Percentiles rank a stretch among this genome's conserved stretches.
phyloP scores from a whole-genome alignment of 2,329 filamentous ascomycete genomes.

The Monilinia aucupariae region DNA sequence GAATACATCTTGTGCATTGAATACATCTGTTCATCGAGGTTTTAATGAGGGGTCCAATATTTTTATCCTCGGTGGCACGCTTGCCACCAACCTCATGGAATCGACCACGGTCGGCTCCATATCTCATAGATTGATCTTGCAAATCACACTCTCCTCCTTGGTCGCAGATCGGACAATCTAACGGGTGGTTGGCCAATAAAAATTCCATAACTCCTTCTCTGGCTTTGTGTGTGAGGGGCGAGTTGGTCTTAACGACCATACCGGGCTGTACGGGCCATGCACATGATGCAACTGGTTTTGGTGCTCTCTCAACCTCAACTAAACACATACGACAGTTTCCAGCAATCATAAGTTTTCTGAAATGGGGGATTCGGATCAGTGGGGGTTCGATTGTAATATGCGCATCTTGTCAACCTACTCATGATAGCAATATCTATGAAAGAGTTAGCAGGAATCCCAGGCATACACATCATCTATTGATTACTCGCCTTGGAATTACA shows the following conservation, averaged over 20 bases:
- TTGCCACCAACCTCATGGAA: constrained; percentile 97
- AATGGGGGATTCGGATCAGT: constrained; percentile 26
- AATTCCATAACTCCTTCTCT: constrained; percentile 99
- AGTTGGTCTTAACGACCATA: constrained; percentile 99
- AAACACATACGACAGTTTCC: constrained; percentile 99
- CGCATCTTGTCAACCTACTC: constrained; percentile 56
- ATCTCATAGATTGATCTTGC: constrained; percentile 99
- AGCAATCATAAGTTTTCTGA: constrained; percentile 94
- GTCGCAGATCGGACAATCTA: constrained; percentile 97
- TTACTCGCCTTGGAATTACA: constrained; percentile 71
- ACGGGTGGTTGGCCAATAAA: constrained; percentile 87
- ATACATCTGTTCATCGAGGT: constrained; percentile 99
- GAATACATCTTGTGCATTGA: constrained; percentile 95
- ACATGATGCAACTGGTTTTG: constrained; percentile 96
- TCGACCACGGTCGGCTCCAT: constrained; percentile 88
- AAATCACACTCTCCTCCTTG: constrained; percentile 99
- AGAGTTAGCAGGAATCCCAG: constrained; percentile 31
- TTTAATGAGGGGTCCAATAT: constrained; percentile 96
- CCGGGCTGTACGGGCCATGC: constrained; percentile 98
- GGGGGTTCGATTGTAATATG: neutral
- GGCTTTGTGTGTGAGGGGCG: constrained; percentile 92
- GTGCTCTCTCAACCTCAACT: constrained; percentile 93
- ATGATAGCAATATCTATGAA: constrained; percentile 88
- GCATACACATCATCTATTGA: constrained; percentile 19
- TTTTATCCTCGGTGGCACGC: constrained; percentile 98